phyloP scores from a whole-genome alignment of 768 basidiomycete species.

The Nidularia sp. region DNA sequence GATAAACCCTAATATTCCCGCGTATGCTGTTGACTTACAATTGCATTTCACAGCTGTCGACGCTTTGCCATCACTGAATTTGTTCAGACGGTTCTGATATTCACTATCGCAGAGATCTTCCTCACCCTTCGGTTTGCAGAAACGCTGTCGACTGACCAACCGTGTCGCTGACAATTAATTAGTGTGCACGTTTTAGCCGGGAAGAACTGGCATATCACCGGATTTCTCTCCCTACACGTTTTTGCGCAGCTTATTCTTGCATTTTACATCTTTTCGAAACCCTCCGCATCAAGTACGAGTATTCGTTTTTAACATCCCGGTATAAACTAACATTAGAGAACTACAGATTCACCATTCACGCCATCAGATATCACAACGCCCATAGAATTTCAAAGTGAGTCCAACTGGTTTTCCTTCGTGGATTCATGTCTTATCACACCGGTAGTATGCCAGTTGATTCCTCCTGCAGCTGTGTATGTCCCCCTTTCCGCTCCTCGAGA shows the following conservation, averaged over 20 bases:
- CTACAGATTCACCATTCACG: no score
- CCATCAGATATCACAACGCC: no score
- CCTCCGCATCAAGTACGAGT: slow-evolving; percentile 1
- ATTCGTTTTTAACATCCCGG: neutral
- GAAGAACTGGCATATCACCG: slow-evolving; percentile 8
- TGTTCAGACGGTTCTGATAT: slow-evolving; percentile 10
- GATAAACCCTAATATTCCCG: neutral
- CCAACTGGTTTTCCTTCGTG: no score
- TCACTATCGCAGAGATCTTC: slow-evolving; percentile 13
- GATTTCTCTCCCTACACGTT: slow-evolving; percentile 5
- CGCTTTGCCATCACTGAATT: slow-evolving; percentile 11
- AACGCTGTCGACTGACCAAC: neutral
- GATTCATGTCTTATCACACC: no score
- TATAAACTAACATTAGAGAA: neutral
- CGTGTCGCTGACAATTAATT: neutral
- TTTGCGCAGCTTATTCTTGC: slow-evolving; percentile 8
- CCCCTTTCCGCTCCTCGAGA: no score
- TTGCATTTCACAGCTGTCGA: slow-evolving; percentile 7
- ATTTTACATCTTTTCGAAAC: slow-evolving; percentile 8
- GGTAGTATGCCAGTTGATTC: no score
- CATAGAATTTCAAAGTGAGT: no score
- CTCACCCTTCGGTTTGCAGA: slow-evolving; percentile 9
- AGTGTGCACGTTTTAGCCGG: slow-evolving; percentile 12
- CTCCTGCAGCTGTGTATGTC: no score
- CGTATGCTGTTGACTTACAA: neutral